These are phyloP conservation scores for Aureobasidium lini DNA, from an alignment of 2,329 filamentous ascomycete genomes.

Conservation along the genomic window DNA sequence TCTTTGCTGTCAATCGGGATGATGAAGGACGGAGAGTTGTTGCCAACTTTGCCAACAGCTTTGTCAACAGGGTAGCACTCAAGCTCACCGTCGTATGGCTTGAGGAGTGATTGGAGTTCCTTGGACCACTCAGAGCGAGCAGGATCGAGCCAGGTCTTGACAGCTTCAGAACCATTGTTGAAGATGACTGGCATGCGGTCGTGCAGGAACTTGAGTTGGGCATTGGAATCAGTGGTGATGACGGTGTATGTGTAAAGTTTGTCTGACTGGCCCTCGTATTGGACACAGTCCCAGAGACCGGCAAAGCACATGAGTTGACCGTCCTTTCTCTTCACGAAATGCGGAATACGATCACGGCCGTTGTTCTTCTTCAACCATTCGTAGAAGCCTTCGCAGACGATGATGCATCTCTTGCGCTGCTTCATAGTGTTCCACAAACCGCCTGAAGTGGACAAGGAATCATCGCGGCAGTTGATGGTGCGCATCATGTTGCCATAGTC, in stretches of 20 bases:
- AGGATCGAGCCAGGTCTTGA: conserved; percentile 75
- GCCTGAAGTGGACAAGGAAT: conserved; percentile 65
- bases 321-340: conserved; percentile 77
- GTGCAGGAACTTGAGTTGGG: conserved; percentile 78
- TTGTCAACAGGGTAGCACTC: conserved; percentile 80
- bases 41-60: conserved; percentile 90
- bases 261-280: conserved; percentile 63
- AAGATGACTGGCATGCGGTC: conserved; percentile 94
- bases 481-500: conserved; percentile 71
- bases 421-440: conserved; percentile 95
- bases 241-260: conserved; percentile 85
- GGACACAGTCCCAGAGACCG: conserved; percentile 83
- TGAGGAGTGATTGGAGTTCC: conserved; percentile 71
- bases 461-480: conserved; percentile 92
- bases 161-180: conserved; percentile 62
- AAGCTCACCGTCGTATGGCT: conserved; percentile 69
- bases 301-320: conserved; percentile 81
- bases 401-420: conserved; percentile 75
- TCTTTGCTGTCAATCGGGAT: conserved; percentile 75
- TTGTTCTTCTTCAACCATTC: conserved; percentile 83
- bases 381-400: conserved; percentile 88
- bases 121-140: conserved; percentile 62
- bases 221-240: conserved; percentile 82
- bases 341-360: conserved; percentile 72
- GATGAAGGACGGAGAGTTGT: conserved; percentile 77